Evolutionary conservation across 805 yeast species (phyloP).

Genomic region (Saccharomyces kudriavzevii): DNA sequence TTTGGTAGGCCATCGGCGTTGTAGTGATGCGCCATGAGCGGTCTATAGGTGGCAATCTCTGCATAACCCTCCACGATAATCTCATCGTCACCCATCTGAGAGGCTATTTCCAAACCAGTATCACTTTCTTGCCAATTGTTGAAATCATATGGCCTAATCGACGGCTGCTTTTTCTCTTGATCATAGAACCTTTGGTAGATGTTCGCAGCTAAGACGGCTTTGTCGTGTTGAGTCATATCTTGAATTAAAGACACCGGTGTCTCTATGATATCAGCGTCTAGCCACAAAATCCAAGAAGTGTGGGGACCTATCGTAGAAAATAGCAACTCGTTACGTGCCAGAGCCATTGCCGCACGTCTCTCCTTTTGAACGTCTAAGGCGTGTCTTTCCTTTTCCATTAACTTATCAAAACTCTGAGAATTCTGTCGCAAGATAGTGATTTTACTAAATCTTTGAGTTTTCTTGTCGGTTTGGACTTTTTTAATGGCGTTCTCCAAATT

Average conservation of each 20-base stretch:
- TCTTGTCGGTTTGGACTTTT: constrained; percentile 54
- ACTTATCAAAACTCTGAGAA: constrained; percentile 63
- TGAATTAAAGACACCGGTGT: constrained; percentile 77
- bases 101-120: constrained; percentile 69
- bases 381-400: constrained; percentile 83
- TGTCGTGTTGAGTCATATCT: constrained; percentile 78
- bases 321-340: constrained; percentile 85
- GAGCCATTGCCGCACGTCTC: constrained; percentile 84
- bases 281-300: constrained; percentile 93
- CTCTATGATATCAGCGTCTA: constrained; percentile 91
- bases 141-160: constrained; percentile 84
- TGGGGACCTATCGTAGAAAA: constrained; percentile 84
- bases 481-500: constrained; percentile 70
- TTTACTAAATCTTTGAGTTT: constrained; percentile 63
- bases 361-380: constrained; percentile 80
- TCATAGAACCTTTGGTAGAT: constrained; percentile 79
- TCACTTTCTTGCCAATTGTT: constrained; percentile 92
- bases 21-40: constrained; percentile 85
- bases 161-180: constrained; percentile 43
- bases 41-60: constrained; percentile 89
- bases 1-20: constrained; percentile 53
- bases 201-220: constrained; percentile 84
- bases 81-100: constrained; percentile 71
- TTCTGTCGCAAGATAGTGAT: constrained; percentile 90
- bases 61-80: constrained; percentile 91